Base-by-base conservation (phyloP, 805 yeast species). In the Cyberlindnera misumaiensis region DNA sequence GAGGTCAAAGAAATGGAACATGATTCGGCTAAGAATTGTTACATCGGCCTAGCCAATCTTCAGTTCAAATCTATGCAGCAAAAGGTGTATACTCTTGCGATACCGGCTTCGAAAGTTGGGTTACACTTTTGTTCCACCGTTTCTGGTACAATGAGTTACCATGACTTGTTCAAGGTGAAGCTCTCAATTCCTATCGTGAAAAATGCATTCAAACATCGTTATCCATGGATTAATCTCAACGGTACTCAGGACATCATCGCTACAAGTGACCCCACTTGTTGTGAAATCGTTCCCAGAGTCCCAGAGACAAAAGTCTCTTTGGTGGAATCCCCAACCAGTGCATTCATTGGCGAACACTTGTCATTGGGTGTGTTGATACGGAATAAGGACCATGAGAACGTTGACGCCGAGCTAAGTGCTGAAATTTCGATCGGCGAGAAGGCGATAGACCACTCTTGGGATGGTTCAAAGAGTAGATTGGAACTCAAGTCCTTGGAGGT, bases 221-320 rank as follows among this genome's bases (percentile, higher is more conserved):
- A 44, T 33, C 11, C 31, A 6, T 54, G 55, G 56, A 8, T 26
- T 11, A 35, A 42, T 25, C 35, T 28, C 12, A 30, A 35, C 12
- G 41, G 36, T 2, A 27, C 15, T 5, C 28, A 45, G 30, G 32
- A 41, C 27, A 34, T 49, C 22, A 29, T 58, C 10, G 42, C 43
- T 10, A 38, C 48, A 3, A 15, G 14, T 2, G 41, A 44, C n/a
- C 60, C 62, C 5, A 34, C 34, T 8, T 28, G 38, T 5, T 41
- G 44, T 22, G 60, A 60, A 28, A 55, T 66, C 3, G 47, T 65
- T 7, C 73, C 75, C 12, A 59, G 66, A 35, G 48, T 59, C 3
- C 75, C 75, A 5, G 49, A 59, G 3, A 53, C 63, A 0, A 52
- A 46, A 14, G 49, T 63, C 4, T 32, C 33, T 0, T 37, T 65